Evolutionary conservation across 75 land plant genomes (phyloP).

Genomic region (Gnetum montanum): DNA sequence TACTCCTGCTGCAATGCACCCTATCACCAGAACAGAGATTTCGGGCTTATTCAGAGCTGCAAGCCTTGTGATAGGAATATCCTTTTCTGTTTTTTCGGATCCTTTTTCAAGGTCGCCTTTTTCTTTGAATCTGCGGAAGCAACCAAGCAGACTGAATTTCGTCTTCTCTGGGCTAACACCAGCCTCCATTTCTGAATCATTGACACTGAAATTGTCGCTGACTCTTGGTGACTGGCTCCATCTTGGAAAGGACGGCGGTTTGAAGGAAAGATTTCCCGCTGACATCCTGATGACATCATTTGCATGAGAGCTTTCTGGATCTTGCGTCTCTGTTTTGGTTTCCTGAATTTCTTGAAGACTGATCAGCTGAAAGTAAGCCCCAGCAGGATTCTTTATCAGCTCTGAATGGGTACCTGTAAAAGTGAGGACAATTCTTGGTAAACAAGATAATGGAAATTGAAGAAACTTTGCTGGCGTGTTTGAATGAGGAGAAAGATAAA

Average conservation of each 20-base stretch:
- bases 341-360: slow-evolving; percentile 26
- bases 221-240: slow-evolving; percentile 18
- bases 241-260: slow-evolving; percentile 8
- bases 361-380: slow-evolving; percentile 65
- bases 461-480: too few species aligned
- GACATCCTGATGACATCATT: neutral
- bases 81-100: slow-evolving; percentile 2
- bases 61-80: slow-evolving; percentile 55
- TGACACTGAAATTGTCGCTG: slow-evolving; percentile 9
- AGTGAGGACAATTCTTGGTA: too few species aligned
- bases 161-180: neutral
- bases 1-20: slow-evolving; percentile 38
- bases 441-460: too few species aligned
- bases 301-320: too few species aligned
- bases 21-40: slow-evolving; percentile 50
- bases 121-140: neutral
- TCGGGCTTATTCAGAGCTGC: slow-evolving; percentile 78
- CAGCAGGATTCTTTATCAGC: slow-evolving; percentile 43
- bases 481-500: too few species aligned
- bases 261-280: slow-evolving; percentile 7
- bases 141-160: neutral
- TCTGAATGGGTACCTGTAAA: slow-evolving; percentile 50
- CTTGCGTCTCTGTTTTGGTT: slow-evolving; percentile 9
- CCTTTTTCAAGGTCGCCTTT: slow-evolving; percentile 7
- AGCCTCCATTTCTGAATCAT: slow-evolving; percentile 8